Conservation (phyloP, 1,284 basidiomycete species). For the Porogramme epimiltina region DNA sequence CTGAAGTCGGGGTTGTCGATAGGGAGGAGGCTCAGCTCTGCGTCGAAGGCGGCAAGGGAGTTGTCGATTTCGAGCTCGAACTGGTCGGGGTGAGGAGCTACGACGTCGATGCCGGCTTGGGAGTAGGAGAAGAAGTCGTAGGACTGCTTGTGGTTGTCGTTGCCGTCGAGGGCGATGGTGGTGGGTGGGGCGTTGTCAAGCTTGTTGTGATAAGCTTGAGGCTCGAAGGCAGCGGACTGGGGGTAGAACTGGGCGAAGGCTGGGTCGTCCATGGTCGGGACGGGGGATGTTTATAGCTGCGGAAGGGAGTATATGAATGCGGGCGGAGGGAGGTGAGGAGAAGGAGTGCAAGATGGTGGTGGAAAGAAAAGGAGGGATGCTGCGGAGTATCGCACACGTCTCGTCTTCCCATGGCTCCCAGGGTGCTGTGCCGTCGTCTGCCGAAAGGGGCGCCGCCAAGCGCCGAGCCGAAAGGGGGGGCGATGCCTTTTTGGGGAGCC, state of each 20-base stretch:
- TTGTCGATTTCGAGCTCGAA: constrained; percentile 79
- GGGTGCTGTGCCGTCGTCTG: constrained; percentile 3
- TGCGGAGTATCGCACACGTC: constrained; percentile 23
- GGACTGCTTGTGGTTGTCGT: constrained; percentile 25
- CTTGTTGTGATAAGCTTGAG: constrained; percentile 25
- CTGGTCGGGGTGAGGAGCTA: constrained; percentile 74
- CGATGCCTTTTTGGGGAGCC: too few species aligned
- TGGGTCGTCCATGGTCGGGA: constrained; percentile 25
- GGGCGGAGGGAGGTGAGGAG: constrained; percentile 9
- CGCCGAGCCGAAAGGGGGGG: too few species aligned
- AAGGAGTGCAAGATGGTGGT: constrained; percentile 11
- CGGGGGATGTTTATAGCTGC: constrained; percentile 24
- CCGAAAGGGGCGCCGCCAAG: too few species aligned
- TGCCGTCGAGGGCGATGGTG: constrained; percentile 24
- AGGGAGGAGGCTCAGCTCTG: constrained; percentile 63
- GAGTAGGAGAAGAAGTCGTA: constrained; percentile 71
- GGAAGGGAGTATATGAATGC: constrained; percentile 28
- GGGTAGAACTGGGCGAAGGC: constrained; percentile 28
- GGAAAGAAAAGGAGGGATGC: constrained; percentile 22
- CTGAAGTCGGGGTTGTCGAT: constrained; percentile 64
- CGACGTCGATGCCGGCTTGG: constrained; percentile 60
- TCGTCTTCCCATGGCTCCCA: neutral
- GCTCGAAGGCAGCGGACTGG: constrained; percentile 25
- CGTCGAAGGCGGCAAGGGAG: constrained; percentile 63
- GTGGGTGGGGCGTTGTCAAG: constrained; percentile 21